Percentiles rank a stretch among this genome's conserved stretches.
Evolutionary conservation across 371 early-diverging fungal genomes (phyloP).

Genomic region (Apophysomyces variabilis): DNA sequence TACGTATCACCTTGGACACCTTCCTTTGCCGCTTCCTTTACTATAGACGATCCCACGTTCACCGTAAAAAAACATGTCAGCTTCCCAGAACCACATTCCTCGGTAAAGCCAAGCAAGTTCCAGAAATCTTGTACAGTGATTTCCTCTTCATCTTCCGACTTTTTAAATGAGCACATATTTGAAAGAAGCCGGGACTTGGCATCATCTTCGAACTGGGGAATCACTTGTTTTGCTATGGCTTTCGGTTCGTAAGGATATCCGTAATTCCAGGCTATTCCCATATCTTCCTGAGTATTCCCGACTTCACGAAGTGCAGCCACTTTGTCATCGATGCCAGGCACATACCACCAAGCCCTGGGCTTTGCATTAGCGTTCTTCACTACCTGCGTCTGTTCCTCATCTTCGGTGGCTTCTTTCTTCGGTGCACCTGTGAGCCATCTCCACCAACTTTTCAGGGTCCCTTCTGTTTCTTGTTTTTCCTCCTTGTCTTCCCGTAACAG

Average conservation of each 20-base stretch:
- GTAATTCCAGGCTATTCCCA: slow-evolving; percentile 58
- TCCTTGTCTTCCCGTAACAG: background rate
- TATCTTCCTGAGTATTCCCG: slow-evolving; percentile 22
- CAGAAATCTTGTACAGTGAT: slow-evolving; percentile 66
- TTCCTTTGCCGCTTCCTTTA: background rate
- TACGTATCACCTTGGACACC: background rate
- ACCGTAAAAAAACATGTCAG: slow-evolving; percentile 65
- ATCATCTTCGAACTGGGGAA: slow-evolving; percentile 85
- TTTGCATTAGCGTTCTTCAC: background rate
- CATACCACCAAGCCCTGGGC: slow-evolving; percentile 54
- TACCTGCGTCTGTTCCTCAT: background rate
- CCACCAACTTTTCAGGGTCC: background rate
- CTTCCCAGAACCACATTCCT: slow-evolving; percentile 79
- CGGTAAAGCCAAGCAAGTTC: slow-evolving; percentile 69
- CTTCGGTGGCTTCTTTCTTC: background rate
- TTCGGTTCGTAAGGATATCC: slow-evolving; percentile 59
- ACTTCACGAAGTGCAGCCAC: slow-evolving; percentile 39
- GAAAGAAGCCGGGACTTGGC: slow-evolving; percentile 66
- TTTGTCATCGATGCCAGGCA: slow-evolving; percentile 66
- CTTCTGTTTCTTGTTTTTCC: background rate
- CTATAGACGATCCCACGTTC: background rate
- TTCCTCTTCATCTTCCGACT: slow-evolving; percentile 16
- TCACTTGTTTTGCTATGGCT: slow-evolving; percentile 49
- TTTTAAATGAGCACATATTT: slow-evolving; percentile 10
- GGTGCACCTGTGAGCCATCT: slow-evolving; percentile 2